Percentiles rank a stretch among this genome's conserved stretches.
phyloP scores from a whole-genome alignment of 768 basidiomycete species.

The Sistotremastrum suecicum region DNA sequence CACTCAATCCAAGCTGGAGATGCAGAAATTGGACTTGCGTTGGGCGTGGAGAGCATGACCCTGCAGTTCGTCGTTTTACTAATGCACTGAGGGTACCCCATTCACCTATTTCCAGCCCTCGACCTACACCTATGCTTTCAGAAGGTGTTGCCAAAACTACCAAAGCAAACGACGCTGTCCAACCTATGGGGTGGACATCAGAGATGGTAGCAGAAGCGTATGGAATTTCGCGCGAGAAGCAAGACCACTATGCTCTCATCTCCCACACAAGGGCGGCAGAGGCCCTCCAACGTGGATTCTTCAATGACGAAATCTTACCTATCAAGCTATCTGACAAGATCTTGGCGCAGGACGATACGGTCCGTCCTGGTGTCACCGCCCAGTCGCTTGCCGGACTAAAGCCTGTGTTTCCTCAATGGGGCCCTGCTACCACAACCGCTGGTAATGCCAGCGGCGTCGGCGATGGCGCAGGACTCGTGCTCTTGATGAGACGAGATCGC shows the following conservation, averaged over 20 bases:
- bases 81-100: constrained; percentile 1
- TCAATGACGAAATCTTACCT: constrained; percentile 82
- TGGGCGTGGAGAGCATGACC: constrained; percentile 75
- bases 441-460: constrained; percentile 84
- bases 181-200: constrained; percentile 95
- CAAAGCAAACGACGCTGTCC: constrained; percentile 54
- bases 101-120: constrained; percentile 31
- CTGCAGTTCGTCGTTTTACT: constrained; percentile 37
- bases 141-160: constrained; percentile 41
- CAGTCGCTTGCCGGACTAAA: constrained; percentile 71
- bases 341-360: constrained; percentile 72
- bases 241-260: constrained; percentile 82
- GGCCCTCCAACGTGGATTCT: constrained; percentile 58
- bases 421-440: constrained; percentile 53
- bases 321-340: constrained; percentile 56
- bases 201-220: constrained; percentile 79
- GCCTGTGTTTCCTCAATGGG: constrained; percentile 79
- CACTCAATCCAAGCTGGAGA: constrained; percentile 77
- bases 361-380: constrained; percentile 67
- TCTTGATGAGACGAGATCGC: constrained; percentile 66
- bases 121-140: constrained; percentile 58
- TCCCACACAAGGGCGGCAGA: constrained; percentile 72
- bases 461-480: constrained; percentile 80
- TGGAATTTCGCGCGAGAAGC: constrained; percentile 62
- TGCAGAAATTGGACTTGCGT: constrained; percentile 74